Percentiles rank a stretch among this genome's conserved stretches.
Conservation (phyloP, 2,329 filamentous ascomycete genomes). For the Ophiosphaerella narmari region DNA sequence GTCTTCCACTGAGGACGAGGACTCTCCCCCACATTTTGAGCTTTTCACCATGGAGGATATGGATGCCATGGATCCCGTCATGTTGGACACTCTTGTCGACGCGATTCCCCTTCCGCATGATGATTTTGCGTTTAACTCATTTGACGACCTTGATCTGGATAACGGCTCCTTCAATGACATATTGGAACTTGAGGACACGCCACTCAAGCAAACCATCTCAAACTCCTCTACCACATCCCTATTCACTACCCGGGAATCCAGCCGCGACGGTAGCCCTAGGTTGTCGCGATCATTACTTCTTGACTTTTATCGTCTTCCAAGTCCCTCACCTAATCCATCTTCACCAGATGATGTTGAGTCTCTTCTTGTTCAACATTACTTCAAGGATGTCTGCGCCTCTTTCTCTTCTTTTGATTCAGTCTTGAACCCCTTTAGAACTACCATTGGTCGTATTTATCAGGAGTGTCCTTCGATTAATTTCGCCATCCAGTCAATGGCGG, state of each 20-base stretch:
- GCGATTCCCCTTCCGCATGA: slow-evolving; percentile 26
- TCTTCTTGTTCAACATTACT: slow-evolving; percentile 66
- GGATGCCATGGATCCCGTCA: slow-evolving; percentile 24
- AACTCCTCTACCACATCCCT: slow-evolving; percentile 13
- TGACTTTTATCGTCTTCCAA: slow-evolving; percentile 44
- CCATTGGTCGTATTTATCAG: slow-evolving; percentile 62
- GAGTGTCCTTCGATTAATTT: slow-evolving; percentile 64
- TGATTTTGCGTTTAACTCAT: slow-evolving; percentile 31
- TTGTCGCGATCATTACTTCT: slow-evolving; percentile 47
- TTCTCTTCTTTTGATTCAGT: slow-evolving; percentile 69
- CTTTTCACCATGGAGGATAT: slow-evolving; percentile 32
- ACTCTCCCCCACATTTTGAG: slow-evolving; percentile 30
- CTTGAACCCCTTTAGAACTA: slow-evolving; percentile 65
- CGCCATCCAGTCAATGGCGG: slow-evolving; percentile 68
- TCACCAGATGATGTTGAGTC: slow-evolving; percentile 56
- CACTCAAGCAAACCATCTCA: slow-evolving; percentile 22
- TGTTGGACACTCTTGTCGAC: slow-evolving; percentile 32
- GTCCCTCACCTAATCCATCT: slow-evolving; percentile 37
- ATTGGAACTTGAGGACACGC: slow-evolving; percentile 24
- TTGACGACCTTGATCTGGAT: slow-evolving; percentile 36
- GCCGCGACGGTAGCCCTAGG: slow-evolving; percentile 33
- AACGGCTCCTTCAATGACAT: slow-evolving; percentile 23
- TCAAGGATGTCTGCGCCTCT: slow-evolving; percentile 64
- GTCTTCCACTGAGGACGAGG: slow-evolving; percentile 31
- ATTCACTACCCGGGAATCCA: slow-evolving; percentile 18